A percentile compares a stretch with the other conserved stretches of the same genome.
phyloP scores from a whole-genome alignment of 2,329 filamentous ascomycete species.

The Xylariomycetidae sp. region DNA sequence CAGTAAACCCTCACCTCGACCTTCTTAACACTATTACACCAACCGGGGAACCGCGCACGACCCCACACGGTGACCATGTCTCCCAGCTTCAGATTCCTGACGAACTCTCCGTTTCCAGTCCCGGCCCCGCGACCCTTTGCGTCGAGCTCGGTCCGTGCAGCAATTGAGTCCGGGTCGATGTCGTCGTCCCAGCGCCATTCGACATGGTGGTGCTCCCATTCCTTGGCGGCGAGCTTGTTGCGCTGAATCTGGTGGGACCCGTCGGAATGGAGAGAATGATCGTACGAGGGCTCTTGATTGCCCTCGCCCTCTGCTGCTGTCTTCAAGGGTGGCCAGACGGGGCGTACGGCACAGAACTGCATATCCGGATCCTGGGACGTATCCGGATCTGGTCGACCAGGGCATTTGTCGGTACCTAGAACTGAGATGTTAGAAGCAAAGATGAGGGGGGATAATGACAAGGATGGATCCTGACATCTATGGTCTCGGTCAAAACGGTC shows the following conservation, averaged over 20 bases:
- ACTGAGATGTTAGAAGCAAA: conserved; percentile 10
- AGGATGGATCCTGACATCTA: conserved; percentile 13
- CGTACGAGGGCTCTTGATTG: conserved; percentile 25
- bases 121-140: conserved; percentile 43
- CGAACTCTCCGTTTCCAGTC: conserved; percentile 51
- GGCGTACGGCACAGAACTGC: conserved; percentile 24
- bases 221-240: conserved; percentile 34
- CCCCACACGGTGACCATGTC: conserved; percentile 60
- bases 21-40: conserved; percentile 47
- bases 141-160: conserved; percentile 32
- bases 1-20: conserved; percentile 55
- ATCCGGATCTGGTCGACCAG: conserved; percentile 8
- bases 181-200: conserved; percentile 51
- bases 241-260: conserved; percentile 42
- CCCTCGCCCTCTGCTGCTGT: too few species aligned
- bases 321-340: conserved; percentile 22
- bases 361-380: conserved; percentile 5
- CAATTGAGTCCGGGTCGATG: conserved; percentile 37
- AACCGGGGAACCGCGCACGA: conserved; percentile 50
- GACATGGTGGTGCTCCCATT: conserved; percentile 39
- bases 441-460: neutral
- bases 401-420: conserved; percentile 11
- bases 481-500: conserved; percentile 46
- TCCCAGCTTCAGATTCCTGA: conserved; percentile 51
- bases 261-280: conserved; percentile 32